Evolutionary conservation across 192 early-diverging fungal species (phyloP), one percentile per base, ranked within the genome.

Genomic region (Entomortierella beljakovae): DNA sequence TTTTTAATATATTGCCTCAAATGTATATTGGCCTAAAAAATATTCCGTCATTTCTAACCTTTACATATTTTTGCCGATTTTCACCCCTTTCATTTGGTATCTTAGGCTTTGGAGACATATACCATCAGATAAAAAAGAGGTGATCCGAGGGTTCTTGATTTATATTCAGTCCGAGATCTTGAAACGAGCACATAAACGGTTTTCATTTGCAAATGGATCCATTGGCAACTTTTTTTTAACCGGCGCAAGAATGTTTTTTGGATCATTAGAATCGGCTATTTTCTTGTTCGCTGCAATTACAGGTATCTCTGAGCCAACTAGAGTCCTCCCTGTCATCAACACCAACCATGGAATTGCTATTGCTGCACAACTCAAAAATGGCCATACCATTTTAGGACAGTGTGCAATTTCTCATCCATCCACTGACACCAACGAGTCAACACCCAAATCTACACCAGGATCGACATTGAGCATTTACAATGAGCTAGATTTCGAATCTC

Each of bases 211-310:
- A 10, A 90, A 91, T 48, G 92, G 91, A 31, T 86, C 85, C 20
- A 92, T 94, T 59, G 92, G 92, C 6, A 94, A 94, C 76, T 92
- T 94, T 73, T 93, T 94, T 67, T 68, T 94, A 57, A 93, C 91
- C 29, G 92, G 92, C 11, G 91, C 89, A 6, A 84, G 92, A 13
- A 77, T 94, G 37, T 94, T 94, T 59, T 93, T 93, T 82, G 83
- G 90, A 28, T 89, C 87, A 42, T 50, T 89, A 0, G 88, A 89
- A 49, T 90, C 91, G 9, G 92, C 91, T 51, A 91, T 94, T 53
- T 92, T 93, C 72, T 72, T 92, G 55, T 92, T 94, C 70, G 80
- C 90, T 0, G 81, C 89, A 35, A 94, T 92, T 53, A 90, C 89
- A 28, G 86, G 89, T 9, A 87, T 89, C 42, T 88, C 88, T 3